A percentile compares a stretch with the other conserved stretches of the same genome.
phyloP scores from a whole-genome alignment of 2,329 filamentous ascomycete species.

The Trichoderma koningii region DNA sequence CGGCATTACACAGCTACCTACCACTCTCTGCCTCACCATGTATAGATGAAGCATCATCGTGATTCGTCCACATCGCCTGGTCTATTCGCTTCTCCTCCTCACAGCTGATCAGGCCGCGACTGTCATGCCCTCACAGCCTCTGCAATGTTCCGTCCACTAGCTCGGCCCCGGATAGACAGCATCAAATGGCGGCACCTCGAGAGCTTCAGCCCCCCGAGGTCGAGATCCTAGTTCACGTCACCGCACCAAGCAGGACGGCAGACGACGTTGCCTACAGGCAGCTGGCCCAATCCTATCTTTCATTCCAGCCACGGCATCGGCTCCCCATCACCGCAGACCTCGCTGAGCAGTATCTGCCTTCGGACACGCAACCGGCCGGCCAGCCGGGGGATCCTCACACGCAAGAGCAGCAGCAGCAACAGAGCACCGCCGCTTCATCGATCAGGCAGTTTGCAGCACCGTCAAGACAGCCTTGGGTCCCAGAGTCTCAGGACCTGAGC shows the following conservation, averaged over 20 bases:
- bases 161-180: neutral
- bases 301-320: conserved; percentile 43
- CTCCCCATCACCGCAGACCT: neutral
- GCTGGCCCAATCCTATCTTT: conserved; percentile 55
- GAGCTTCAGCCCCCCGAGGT: conserved; percentile 37
- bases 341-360: neutral
- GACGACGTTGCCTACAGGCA: conserved; percentile 54
- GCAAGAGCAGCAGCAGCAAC: neutral
- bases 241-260: conserved; percentile 50
- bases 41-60: conserved; percentile 20
- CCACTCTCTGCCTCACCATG: neutral
- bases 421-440: conserved; percentile 18
- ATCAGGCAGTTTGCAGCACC: conserved; percentile 27
- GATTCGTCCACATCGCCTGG: neutral
- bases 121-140: neutral
- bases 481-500: conserved; percentile 46
- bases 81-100: neutral
- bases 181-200: conserved; percentile 26
- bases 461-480: conserved; percentile 33
- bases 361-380: neutral
- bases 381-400: neutral
- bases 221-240: conserved; percentile 59
- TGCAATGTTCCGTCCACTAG: conserved; percentile 10
- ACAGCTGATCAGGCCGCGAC: neutral
- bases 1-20: neutral